Evolutionary conservation across 2,329 filamentous ascomycete genomes (phyloP), one percentile per base, ranked within the genome.

Genomic region (Calonectria hawksworthii): DNA sequence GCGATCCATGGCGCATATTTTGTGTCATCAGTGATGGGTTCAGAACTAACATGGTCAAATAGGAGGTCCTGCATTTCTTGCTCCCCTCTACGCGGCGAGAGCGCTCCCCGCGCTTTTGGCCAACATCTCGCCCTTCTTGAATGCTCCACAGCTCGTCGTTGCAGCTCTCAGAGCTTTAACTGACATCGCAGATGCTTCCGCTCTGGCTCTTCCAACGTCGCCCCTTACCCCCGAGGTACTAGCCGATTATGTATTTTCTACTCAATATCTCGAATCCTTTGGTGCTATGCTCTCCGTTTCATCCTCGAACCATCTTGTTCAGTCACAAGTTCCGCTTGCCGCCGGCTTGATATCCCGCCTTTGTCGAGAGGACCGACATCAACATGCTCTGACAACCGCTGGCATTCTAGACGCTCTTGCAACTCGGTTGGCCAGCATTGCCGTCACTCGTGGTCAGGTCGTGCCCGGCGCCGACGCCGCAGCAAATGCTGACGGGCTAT

Each of bases 21-120:
- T 14, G 50, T 47, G 6, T n/a, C 64, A 21, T 47, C 21, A 23
- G 26, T 30, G 10, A 23, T 26, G 9, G 13, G 16, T 4, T 23
- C 50, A 38, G 47, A 65, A 67, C 80, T 81, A 68, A 81, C 73
- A 59, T 64, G 61, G 18, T 70, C 36, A 41, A 76, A 75, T 82
- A 98, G 96, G 94, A 78, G 96, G 96, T 8, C 92, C 95, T 56
- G 88, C 93, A 21, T 98, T 97, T 84, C 90, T 98, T 52, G 86
- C 89, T 9, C 94, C 96, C 21, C 88, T 99, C 34, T 88, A 95
- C 75, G 90, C 93, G 32, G 92, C 93, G 69, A 89, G 89, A 73
- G 89, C 92, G 13, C 86, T 98, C n/a, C 89, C 92, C 10, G 90
- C 91, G n/a, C 89, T 98, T 72, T 87, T 98, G 73, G 87, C 91